Evolutionary conservation across 2,329 filamentous ascomycete species (phyloP), one percentile per base, ranked within the genome.

Genomic region (Pseudogymnoascus sp.): DNA sequence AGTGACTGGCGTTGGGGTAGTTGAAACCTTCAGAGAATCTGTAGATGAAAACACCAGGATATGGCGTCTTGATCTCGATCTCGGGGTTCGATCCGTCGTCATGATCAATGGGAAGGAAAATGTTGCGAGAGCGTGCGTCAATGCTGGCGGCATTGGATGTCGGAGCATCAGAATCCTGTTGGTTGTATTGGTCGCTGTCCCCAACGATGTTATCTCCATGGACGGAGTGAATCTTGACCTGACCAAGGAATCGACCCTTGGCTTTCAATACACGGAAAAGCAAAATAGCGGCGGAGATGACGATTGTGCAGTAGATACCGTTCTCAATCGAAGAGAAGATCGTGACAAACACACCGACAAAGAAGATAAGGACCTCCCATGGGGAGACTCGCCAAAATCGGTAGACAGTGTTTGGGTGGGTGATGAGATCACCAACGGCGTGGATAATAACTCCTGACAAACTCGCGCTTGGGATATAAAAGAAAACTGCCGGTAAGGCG

Each of bases 301-400:
- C 81, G 63, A 97, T 88, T 0, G 93, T 96, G 40, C 86, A 84
- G 77, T 99, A 99, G 67, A 99, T 91, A 19, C 93, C 95, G 71
- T 91, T 87, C 73, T 99, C 95, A 66, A 99, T 97, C 33, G 82
- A 86, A 3, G 86, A 82, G 77, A 99, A 97, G 50, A 99, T 76
- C 0, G 92, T 96, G 60, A 97, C 89, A 33, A 97, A 76, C 0
- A 99, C 93, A 75, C 95, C 95, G 11, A 90, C 84, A 70, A 97
- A 93, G 81, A 97, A 99, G 73, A 97, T 92, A 59, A 95, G 70
- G 0, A 96, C 90, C 73, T 99, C 95, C 1, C 97, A 73, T 0
- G 95, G 95, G 0, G 91, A 95, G 5, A 96, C 90, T 44, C 87
- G 85, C 93, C 93, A 99, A 78, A 97, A 99, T 71, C 95, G 89